These are phyloP conservation scores for Colletotrichum graminicola DNA, from an alignment of 2,329 filamentous ascomycete genomes.

Conservation along the genomic window DNA sequence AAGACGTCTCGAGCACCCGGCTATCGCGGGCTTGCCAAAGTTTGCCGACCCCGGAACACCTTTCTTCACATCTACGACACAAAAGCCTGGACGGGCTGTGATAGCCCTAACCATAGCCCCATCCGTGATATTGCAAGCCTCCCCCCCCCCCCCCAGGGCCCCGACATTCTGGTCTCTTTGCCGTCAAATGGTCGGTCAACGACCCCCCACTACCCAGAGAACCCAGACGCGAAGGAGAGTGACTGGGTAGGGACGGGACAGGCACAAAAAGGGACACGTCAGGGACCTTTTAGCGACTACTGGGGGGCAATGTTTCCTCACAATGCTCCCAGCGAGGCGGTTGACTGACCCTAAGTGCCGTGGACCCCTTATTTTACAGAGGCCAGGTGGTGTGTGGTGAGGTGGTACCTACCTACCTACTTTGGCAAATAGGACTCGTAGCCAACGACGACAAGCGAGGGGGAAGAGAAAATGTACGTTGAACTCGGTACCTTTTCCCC, in stretches of 20 bases:
- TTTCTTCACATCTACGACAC: background rate
- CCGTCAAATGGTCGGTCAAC: slow-evolving; percentile 25
- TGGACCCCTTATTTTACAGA: slow-evolving; percentile 22
- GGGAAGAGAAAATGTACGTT: background rate
- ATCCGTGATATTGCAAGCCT: background rate
- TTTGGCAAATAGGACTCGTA: too few relatives aligned
- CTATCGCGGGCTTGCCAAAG: slow-evolving; percentile 24
- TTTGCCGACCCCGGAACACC: slow-evolving; percentile 6
- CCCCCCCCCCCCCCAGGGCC: background rate
- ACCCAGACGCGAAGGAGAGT: background rate
- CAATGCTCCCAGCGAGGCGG: slow-evolving; percentile 17
- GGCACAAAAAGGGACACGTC: slow-evolving; percentile 4
- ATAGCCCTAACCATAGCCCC: background rate
- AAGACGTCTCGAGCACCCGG: slow-evolving; percentile 19
- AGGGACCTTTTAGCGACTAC: slow-evolving; percentile 24
- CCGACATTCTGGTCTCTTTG: background rate
- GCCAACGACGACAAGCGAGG: background rate
- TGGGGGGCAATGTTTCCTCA: background rate
- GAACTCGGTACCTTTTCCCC: background rate
- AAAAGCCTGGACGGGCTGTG: background rate
- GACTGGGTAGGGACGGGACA: slow-evolving; percentile 3
- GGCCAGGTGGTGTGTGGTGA: background rate
- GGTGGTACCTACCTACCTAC: too few relatives aligned
- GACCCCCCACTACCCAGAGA: slow-evolving; percentile 1
- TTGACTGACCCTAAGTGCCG: slow-evolving; percentile 7